Evolutionary conservation across 1,284 basidiomycete genomes (phyloP).

Genomic region (Neonothopanus nambi): DNA sequence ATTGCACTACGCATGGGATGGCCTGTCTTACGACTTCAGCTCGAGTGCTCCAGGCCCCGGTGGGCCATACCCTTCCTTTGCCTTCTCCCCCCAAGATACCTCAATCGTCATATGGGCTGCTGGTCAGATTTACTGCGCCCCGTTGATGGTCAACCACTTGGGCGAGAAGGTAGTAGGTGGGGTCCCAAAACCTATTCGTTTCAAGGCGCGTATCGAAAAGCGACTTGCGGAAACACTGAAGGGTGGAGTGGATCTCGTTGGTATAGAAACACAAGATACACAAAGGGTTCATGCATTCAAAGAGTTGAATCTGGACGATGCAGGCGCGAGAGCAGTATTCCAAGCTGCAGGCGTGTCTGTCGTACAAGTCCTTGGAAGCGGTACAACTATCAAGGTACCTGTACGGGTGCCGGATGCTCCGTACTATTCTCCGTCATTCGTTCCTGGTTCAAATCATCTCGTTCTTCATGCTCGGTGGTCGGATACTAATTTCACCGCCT

Average conservation of each 20-base stretch:
- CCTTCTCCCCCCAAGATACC: conserved; percentile 61
- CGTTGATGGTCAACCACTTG: conserved; percentile 46
- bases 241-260: conserved; percentile 46
- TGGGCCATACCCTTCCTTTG: conserved; percentile 75
- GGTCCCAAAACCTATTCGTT: conserved; percentile 50
- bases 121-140: conserved; percentile 64
- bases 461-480: conserved; percentile 71
- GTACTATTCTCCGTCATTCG: conserved; percentile 71
- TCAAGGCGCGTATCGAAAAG: conserved; percentile 62
- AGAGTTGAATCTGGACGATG: conserved; percentile 54
- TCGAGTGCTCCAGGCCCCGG: conserved; percentile 60
- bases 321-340: conserved; percentile 53
- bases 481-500: conserved; percentile 56
- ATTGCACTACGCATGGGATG: conserved; percentile 65
- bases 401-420: conserved; percentile 44
- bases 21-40: conserved; percentile 63
- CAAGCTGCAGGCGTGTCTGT: conserved; percentile 56
- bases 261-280: conserved; percentile 51
- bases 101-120: conserved; percentile 73
- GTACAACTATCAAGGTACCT: conserved; percentile 43
- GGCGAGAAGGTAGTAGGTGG: conserved; percentile 50
- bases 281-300: conserved; percentile 62
- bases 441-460: conserved; percentile 47
- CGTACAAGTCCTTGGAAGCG: conserved; percentile 42
- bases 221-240: conserved; percentile 60